Evolutionary conservation across 2,329 filamentous ascomycete genomes (phyloP), one percentile per base, ranked within the genome.

Genomic region (Aspergillus ochraceoroseus): DNA sequence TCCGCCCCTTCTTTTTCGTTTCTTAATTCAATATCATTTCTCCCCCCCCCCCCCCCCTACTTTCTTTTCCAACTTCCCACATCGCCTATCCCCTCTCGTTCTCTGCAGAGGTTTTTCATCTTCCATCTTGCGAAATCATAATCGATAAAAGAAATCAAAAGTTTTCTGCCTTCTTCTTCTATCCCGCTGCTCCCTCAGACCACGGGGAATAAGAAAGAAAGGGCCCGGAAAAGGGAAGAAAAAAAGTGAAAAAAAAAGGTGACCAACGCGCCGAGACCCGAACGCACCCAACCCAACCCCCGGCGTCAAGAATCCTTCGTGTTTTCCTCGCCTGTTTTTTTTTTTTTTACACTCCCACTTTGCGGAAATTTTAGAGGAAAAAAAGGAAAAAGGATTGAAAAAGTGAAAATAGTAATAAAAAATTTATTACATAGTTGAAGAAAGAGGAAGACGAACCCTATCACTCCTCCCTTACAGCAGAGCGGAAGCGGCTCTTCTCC

Each of bases 301-400:
- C 38, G 43, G 28, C 36, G 30, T 43, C 32, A 45, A 40, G 48
- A 49, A n/a, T n/a, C n/a, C n/a, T 51, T 56, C 54, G 52, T 51
- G 59, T 58, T 53, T 42, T 51, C 51, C 53, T 48, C 48, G 55
- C n/a, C n/a, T n/a, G n/a, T n/a, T n/a, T n/a, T n/a, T n/a, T n/a
- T n/a, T n/a, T 56, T 41, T 30, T 34, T 41, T 44, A 47, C 50
- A 52, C 55, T 40, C 51, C 48, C 35, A 31, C 32, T 43, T 51
- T 47, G 38, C 52, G 51, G 50, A 48, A 51, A 46, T 46, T 31
- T 34, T 36, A 34, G 30, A 49, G 47, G 44, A 51, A 35, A 38
- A 29, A 51, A 35, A 38, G 25, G 29, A 32, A 45, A 41, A 45
- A 31, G 18, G 26, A n/a, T 20, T 20, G 26, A 34, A 17, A 34